phyloP scores from a whole-genome alignment of 208 protist species.

The Acanthamoeba culbertsoni region DNA sequence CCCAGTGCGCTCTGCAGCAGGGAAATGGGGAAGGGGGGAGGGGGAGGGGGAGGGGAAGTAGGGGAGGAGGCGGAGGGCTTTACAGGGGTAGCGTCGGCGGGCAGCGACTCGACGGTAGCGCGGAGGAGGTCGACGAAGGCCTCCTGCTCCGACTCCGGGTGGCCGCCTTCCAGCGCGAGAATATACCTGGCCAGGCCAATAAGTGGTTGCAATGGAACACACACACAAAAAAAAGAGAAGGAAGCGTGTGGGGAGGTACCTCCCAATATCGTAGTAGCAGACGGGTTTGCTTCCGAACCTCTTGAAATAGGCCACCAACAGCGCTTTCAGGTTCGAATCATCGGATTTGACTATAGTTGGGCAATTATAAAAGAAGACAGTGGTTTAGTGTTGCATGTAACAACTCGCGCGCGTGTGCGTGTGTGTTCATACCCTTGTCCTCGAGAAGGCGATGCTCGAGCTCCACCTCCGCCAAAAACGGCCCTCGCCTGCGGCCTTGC shows the following conservation, averaged over 20 bases:
- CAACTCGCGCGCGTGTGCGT: not conserved
- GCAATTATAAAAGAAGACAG: not conserved
- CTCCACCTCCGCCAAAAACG: slow-evolving; percentile 33
- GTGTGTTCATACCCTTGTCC: not conserved
- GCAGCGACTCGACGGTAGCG: not conserved
- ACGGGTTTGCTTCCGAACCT: slow-evolving; percentile 31
- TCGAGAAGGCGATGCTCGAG: slow-evolving; percentile 31
- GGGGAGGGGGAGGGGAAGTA: not conserved
- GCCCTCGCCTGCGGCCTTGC: not conserved
- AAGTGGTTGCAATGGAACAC: not conserved
- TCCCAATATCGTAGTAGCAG: slow-evolving; percentile 35
- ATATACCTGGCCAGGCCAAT: not conserved
- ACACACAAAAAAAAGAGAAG: not conserved
- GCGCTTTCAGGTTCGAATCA: not conserved
- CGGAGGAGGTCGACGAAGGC: not conserved
- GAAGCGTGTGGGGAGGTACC: not conserved
- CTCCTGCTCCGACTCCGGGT: not conserved
- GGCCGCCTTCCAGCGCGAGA: not conserved
- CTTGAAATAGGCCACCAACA: slow-evolving; percentile 13
- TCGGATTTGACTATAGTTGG: not conserved
- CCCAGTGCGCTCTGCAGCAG: not conserved
- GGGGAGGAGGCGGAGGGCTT: not conserved
- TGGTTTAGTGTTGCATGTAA: not conserved
- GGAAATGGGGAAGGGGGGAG: not conserved
- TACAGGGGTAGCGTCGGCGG: not conserved